Conservation (phyloP, 139 green algal genomes). For the Picocystis salinarum region DNA sequence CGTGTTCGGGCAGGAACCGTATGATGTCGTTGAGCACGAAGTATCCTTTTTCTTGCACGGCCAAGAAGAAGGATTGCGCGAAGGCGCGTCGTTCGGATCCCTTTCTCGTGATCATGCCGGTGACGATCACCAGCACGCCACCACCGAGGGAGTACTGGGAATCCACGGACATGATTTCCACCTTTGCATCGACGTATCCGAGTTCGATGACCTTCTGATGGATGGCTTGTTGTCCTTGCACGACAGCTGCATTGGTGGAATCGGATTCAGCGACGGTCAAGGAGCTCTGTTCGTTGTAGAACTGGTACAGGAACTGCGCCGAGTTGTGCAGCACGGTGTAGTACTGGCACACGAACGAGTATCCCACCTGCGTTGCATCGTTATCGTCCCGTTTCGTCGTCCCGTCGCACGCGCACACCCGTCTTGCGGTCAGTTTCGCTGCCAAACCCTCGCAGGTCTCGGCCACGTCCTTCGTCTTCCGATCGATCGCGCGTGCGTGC, state of each 20-base stretch:
- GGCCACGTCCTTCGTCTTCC: no score
- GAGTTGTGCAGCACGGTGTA: slow-evolving; percentile 55
- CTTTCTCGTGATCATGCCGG: slow-evolving; percentile 29
- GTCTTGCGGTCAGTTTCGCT: no score
- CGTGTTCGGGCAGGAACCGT: slow-evolving; percentile 29
- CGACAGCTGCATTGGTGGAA: not conserved
- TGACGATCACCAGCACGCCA: slow-evolving; percentile 63
- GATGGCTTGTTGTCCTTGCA: slow-evolving; percentile 34
- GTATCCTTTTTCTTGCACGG: slow-evolving; percentile 66
- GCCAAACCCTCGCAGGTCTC: no score
- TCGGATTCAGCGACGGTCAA: slow-evolving; percentile 32
- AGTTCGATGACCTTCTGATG: slow-evolving; percentile 48
- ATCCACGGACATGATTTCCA: slow-evolving; percentile 50
- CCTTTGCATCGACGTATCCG: slow-evolving; percentile 26
- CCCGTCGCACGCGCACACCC: no score
- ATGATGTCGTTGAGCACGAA: slow-evolving; percentile 84
- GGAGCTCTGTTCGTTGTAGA: slow-evolving; percentile 61
- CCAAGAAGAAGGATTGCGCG: slow-evolving; percentile 79
- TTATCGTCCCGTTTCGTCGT: no score
- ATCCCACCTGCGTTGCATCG: slow-evolving; percentile 35
- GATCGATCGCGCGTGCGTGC: no score
- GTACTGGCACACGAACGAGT: slow-evolving; percentile 66
- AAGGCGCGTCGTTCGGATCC: slow-evolving; percentile 23
- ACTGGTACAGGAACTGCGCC: slow-evolving; percentile 47
- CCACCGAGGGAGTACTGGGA: slow-evolving; percentile 44